phyloP scores from a whole-genome alignment of 495 filamentous ascomycete genomes.

The Apiosordaria backusii region DNA sequence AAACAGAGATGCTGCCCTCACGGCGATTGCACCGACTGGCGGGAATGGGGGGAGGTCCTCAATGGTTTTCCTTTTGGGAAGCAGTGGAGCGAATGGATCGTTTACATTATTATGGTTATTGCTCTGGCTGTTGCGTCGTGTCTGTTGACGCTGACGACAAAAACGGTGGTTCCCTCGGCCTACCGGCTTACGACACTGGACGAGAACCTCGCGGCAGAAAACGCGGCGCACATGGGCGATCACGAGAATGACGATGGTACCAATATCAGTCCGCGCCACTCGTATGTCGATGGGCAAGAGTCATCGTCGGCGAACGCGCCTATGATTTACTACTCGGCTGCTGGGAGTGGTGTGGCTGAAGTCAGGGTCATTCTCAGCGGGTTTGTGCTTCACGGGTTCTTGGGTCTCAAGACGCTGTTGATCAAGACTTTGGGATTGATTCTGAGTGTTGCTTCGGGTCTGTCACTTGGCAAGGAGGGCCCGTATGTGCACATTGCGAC shows the following conservation, averaged over 20 bases:
- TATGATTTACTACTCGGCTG: conserved; percentile 92
- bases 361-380: conserved; percentile 97
- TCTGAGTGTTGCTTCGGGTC: conserved; percentile 84
- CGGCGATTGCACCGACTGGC: conserved; percentile 66
- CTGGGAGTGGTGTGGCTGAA: conserved; percentile 94
- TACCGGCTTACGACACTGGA: conserved; percentile 84
- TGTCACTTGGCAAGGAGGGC: conserved; percentile 94
- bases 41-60: conserved; percentile 69
- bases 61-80: conserved; percentile 50
- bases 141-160: conserved; percentile 76
- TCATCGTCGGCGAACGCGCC: conserved; percentile 39
- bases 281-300: neutral
- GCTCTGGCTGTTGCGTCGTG: conserved; percentile 72
- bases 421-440: conserved; percentile 82
- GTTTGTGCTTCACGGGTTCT: conserved; percentile 93
- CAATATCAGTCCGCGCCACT: conserved; percentile 40
- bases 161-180: conserved; percentile 85
- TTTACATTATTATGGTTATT: conserved; percentile 70
- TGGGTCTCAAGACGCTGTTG: conserved; percentile 82
- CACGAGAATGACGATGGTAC: conserved; percentile 32
- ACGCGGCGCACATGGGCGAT: conserved; percentile 36
- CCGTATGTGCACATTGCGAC: conserved; percentile 97
- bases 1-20: conserved; percentile 66
- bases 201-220: conserved; percentile 60
- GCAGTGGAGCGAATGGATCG: conserved; percentile 65